Conservation (phyloP, 805 yeast species). For the Starmerella cellae region DNA sequence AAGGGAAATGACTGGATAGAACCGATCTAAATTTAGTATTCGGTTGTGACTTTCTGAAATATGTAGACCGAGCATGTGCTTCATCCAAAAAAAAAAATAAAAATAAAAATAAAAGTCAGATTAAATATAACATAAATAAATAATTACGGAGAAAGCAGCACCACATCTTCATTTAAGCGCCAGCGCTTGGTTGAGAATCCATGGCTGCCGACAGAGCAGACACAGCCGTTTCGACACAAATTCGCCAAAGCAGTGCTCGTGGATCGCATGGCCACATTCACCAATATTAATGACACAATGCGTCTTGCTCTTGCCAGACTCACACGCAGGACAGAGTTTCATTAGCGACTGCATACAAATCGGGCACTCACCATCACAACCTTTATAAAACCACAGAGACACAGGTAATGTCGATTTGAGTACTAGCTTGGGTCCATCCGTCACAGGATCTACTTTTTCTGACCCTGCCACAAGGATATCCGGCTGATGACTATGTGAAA, state of each 20-base stretch:
- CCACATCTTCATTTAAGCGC: neutral
- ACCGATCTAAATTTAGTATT: no score
- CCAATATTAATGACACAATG: slow-evolving; percentile 5
- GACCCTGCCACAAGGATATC: neutral
- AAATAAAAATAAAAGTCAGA: no score
- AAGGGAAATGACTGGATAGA: no score
- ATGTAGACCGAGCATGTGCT: no score
- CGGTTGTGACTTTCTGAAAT: no score
- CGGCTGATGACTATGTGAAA: neutral
- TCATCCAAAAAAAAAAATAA: no score
- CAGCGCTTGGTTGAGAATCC: neutral
- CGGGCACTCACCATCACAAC: slow-evolving; percentile 5
- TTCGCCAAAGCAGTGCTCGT: slow-evolving; percentile 7
- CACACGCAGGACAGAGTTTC: slow-evolving; percentile 9
- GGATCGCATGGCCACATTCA: slow-evolving; percentile 10
- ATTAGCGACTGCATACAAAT: slow-evolving; percentile 12
- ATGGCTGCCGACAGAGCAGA: slow-evolving; percentile 8
- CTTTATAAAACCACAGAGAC: slow-evolving; percentile 4
- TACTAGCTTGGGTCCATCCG: neutral
- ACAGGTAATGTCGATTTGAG: neutral
- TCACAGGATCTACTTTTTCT: neutral
- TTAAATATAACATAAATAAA: neutral
- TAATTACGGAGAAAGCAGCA: neutral
- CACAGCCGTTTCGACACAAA: slow-evolving; percentile 1
- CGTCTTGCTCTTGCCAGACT: neutral